These are phyloP conservation scores for Penicillium crustosum DNA, from an alignment of 2,329 filamentous ascomycete species.

Conservation along the genomic window DNA sequence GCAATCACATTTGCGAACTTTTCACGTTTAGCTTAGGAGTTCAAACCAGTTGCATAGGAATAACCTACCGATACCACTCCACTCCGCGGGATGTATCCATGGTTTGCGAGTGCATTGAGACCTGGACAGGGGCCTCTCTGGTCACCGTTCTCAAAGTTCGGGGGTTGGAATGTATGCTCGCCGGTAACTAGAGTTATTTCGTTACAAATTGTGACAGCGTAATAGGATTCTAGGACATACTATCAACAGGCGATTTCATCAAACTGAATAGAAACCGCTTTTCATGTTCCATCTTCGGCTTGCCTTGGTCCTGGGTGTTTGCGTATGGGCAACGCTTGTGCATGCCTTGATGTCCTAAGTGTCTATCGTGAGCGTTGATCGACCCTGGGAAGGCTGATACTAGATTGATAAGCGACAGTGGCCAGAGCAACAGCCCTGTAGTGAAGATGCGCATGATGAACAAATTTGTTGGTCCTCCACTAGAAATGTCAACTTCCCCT, in stretches of 20 bases:
- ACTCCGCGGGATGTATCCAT: constrained; percentile 45
- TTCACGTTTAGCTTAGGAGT: constrained; percentile 4
- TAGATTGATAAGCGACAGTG: constrained; percentile 8
- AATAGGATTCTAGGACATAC: constrained; percentile 15
- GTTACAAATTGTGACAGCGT: neutral
- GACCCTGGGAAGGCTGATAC: constrained; percentile 15
- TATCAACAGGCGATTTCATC: constrained; percentile 27
- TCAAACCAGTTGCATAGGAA: rapidly evolving
- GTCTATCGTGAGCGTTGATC: neutral
- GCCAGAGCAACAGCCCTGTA: constrained; percentile 11
- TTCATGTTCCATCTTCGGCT: constrained; percentile 10
- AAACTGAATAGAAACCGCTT: constrained; percentile 28
- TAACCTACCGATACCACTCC: constrained; percentile 36
- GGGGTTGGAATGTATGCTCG: constrained; percentile 36
- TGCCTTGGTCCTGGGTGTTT: constrained; percentile 5
- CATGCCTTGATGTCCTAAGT: constrained; percentile 5
- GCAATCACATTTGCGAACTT: constrained; percentile 34
- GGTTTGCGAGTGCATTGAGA: constrained; percentile 47
- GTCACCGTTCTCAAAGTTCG: constrained; percentile 36
- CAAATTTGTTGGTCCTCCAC: neutral
- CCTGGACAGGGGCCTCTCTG: constrained; percentile 45
- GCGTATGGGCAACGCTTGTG: constrained; percentile 26
- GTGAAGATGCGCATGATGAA: constrained; percentile 15
- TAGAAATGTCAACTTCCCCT: too few species aligned
- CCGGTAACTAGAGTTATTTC: constrained; percentile 31